These are phyloP conservation scores for Colletotrichum karsti DNA, from an alignment of 2,329 filamentous ascomycete species.

Conservation along the genomic window DNA sequence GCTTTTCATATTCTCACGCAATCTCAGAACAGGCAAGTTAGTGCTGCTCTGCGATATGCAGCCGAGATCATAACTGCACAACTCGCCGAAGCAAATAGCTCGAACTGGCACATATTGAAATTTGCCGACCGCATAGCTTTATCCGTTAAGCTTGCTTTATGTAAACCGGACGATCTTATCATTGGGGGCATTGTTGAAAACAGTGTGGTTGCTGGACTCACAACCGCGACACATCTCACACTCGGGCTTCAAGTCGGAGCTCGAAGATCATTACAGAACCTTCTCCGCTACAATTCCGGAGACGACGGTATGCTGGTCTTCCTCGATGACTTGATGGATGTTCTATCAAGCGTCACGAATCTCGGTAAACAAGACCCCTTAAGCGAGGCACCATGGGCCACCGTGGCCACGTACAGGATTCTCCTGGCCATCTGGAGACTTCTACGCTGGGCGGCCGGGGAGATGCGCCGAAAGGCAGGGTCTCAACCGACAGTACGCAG, in stretches of 20 bases:
- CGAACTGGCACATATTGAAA: constrained; percentile 36
- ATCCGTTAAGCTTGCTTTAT: constrained; percentile 38
- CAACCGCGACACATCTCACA: constrained; percentile 39
- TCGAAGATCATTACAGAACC: constrained; percentile 35
- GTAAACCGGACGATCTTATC: constrained; percentile 41
- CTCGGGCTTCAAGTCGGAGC: constrained; percentile 35
- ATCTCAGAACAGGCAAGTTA: constrained; percentile 38
- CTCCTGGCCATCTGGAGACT: constrained; percentile 40
- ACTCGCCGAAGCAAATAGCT: not conserved
- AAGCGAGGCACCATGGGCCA: constrained; percentile 40
- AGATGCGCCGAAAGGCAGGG: constrained; percentile 33
- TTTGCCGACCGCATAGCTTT: constrained; percentile 35
- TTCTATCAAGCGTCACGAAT: constrained; percentile 27
- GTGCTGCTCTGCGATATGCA: constrained; percentile 35
- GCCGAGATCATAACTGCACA: constrained; percentile 28
- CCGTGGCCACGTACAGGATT: constrained; percentile 37
- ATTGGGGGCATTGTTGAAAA: constrained; percentile 44
- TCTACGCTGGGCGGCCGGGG: constrained; percentile 35
- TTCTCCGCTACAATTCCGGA: constrained; percentile 32
- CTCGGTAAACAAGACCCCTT: constrained; percentile 16
- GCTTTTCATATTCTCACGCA: constrained; percentile 44
- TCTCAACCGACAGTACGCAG: constrained; percentile 29
- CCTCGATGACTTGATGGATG: constrained; percentile 36
- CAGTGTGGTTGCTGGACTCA: constrained; percentile 39
- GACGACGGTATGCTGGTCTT: constrained; percentile 38